phyloP scores from a whole-genome alignment of 2,329 filamentous ascomycete species.

The Pyrenochaeta sp. region DNA sequence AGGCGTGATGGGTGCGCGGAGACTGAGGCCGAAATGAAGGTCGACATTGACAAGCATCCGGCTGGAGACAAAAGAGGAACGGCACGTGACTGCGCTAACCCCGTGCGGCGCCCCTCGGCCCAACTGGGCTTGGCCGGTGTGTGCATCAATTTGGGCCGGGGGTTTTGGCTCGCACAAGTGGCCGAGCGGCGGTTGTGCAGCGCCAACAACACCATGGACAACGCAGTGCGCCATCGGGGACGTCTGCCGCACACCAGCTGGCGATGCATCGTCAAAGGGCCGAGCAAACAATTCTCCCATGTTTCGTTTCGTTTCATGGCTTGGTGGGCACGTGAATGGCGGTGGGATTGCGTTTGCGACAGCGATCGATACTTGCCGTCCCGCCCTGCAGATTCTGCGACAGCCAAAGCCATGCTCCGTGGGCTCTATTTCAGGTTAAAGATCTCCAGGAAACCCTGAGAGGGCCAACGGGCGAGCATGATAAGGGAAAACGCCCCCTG shows the following conservation, averaged over 20 bases:
- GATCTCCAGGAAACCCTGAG: conserved; percentile 20
- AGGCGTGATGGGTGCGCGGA: conserved; percentile 7
- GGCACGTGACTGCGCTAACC: conserved; percentile 15
- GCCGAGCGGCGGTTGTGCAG: conserved; percentile 10
- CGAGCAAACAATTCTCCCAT: not conserved
- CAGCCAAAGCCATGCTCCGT: conserved; percentile 13
- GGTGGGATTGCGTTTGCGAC: conserved; percentile 11
- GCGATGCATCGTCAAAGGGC: conserved; percentile 7
- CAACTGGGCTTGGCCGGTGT: conserved; percentile 11
- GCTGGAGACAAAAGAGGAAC: conserved; percentile 14
- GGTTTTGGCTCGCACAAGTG: conserved; percentile 14
- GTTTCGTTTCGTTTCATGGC: conserved; percentile 9
- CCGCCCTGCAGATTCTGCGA: conserved; percentile 28
- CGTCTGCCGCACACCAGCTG: not conserved
- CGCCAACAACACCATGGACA: conserved; percentile 10
- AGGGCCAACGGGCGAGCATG: conserved; percentile 16
- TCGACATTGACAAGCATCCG: conserved; percentile 14
- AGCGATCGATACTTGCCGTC: conserved; percentile 15
- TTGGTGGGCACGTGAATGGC: conserved; percentile 10
- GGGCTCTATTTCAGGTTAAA: conserved; percentile 16
- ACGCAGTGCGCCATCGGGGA: conserved; percentile 2
- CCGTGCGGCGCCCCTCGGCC: conserved; percentile 27
- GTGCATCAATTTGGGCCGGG: conserved; percentile 23
- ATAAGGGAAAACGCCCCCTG: conserved; percentile 28
- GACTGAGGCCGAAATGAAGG: conserved; percentile 34